Conservation (phyloP, 163 green algal species). For the Volvox carteri region DNA sequence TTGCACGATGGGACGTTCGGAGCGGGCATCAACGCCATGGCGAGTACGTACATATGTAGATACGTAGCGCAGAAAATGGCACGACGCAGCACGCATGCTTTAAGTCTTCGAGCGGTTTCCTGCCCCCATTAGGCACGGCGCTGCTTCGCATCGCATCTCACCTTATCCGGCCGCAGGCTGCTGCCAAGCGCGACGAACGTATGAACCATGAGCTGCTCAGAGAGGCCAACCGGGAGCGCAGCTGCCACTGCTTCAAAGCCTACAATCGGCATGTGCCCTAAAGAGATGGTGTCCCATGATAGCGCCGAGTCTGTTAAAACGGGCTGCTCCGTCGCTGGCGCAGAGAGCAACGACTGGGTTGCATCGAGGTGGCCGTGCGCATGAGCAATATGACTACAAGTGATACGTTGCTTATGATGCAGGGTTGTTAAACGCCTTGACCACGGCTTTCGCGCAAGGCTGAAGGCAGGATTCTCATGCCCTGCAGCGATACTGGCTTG, state of each 20-base stretch:
- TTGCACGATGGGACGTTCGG: no score
- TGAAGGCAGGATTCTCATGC: no score
- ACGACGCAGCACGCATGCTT: no score
- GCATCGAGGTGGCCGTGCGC: no score
- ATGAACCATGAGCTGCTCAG: not conserved
- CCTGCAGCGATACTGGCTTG: no score
- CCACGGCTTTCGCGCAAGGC: not conserved
- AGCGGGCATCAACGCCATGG: no score
- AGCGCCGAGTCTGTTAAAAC: not conserved
- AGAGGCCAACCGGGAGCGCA: not conserved
- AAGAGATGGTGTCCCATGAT: not conserved
- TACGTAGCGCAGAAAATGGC: no score
- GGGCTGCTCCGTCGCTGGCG: not conserved
- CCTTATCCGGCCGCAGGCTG: not conserved
- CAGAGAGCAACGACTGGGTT: no score
- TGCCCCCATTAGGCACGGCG: not conserved
- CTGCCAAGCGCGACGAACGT: slow-evolving; percentile 29
- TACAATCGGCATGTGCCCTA: slow-evolving; percentile 29
- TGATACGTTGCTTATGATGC: not conserved
- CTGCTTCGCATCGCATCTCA: not conserved
- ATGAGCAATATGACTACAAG: no score
- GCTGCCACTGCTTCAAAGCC: slow-evolving; percentile 2
- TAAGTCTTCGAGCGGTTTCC: no score
- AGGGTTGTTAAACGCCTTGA: not conserved
- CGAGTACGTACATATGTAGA: no score